Base-by-base conservation (phyloP, 768 basidiomycete genomes). In the Mrakia frigida region DNA sequence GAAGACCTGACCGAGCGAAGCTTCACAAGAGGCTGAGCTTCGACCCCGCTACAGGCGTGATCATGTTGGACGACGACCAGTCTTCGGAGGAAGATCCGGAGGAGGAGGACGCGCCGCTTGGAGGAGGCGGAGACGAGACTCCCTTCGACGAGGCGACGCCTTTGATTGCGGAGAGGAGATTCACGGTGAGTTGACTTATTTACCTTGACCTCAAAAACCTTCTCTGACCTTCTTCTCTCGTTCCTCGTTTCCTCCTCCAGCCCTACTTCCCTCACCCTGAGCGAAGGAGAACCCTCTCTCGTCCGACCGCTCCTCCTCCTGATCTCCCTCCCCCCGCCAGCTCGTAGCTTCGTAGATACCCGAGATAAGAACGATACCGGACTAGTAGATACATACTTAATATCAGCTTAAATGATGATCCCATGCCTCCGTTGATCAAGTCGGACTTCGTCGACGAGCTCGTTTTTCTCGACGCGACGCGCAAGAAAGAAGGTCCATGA, bases 1-100 rank as follows among this genome's bases (percentile, higher is more conserved):
- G 28, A 41, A 28, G 75, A 23, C 41, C 59, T 0, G 37, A 46
- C 1, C 41, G 33, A 39, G 53, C 75, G 60, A 43, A 35, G 59
- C 31, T 41, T 11, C 21, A 35, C 16, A 72, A 63, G 52, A 77
- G 70, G 31, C 43, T 77, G 11, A 72, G 70, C 23, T 75, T 75
- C 21, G 74, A 75, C 31, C 74, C 74, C 5, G 67, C 74, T 6
- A 68, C 74, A 56, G 94, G 94, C 0, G 92, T 94, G 50, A 95
- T 95, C 79, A 90, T 90, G 86, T 84, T 95, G 3, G 92, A 93
- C 0, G 92, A 94, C 52, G 87, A 89, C 78, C 46, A 50, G 46
- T 50, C 46, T 50, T 83, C 81, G 68, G 87, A 86, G 37, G 86
- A 88, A 78, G 79, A 80, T 80, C 43, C 93, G 0, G 92, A 94